phyloP scores from a whole-genome alignment of 2,329 filamentous ascomycete genomes.

The Aureobasidium sp. region DNA sequence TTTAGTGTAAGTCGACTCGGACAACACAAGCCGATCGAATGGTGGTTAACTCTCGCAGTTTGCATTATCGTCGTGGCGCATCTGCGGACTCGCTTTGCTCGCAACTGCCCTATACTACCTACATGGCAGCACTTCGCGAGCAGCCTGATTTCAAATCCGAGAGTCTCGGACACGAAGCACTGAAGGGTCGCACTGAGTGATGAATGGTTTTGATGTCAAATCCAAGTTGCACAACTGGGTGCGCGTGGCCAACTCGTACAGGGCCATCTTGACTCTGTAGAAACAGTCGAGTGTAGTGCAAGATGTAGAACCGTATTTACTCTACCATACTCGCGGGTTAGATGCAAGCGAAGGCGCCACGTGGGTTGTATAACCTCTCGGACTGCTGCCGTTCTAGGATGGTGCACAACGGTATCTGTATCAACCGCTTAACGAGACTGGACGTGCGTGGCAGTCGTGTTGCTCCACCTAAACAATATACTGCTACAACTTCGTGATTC shows the following conservation, averaged over 20 bases:
- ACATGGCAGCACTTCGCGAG: conserved; percentile 2
- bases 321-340: not conserved
- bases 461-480: not conserved
- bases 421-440: not conserved
- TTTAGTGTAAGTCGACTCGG: not conserved
- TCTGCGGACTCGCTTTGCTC: conserved; percentile 9
- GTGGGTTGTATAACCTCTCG: conserved; percentile 5
- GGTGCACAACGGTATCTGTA: not conserved
- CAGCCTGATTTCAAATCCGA: conserved; percentile 4
- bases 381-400: not conserved
- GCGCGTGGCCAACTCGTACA: conserved; percentile 11
- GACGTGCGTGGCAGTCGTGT: not conserved
- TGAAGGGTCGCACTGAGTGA: conserved; percentile 7
- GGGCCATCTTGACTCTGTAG: not conserved
- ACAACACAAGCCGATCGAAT: not conserved
- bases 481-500: not conserved
- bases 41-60: not conserved
- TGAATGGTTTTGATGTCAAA: not conserved
- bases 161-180: not conserved
- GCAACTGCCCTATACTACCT: conserved; percentile 5
- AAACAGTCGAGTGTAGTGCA: conserved; percentile 2
- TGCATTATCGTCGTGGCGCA: conserved; percentile 10
- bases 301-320: not conserved
- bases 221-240: not conserved
- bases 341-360: not conserved